Evolutionary conservation across 1,284 basidiomycete genomes (phyloP).

Genomic region (Ustilago shanxiensis): DNA sequence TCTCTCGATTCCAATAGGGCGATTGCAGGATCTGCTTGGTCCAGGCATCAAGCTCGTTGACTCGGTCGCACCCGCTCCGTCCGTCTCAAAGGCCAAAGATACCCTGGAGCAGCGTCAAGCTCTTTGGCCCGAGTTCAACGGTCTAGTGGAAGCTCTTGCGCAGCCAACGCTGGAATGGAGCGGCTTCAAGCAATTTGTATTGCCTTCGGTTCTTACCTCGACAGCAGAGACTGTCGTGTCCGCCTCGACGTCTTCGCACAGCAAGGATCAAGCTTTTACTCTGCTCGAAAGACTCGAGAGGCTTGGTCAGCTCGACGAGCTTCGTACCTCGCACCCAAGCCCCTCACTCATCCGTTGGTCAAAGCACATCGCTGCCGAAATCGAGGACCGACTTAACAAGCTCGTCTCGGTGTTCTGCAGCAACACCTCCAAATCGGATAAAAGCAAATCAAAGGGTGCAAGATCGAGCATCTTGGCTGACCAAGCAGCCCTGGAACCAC

Average conservation of each 20-base stretch:
- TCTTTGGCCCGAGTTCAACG: slow-evolving; percentile 57
- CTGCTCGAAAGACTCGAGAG: slow-evolving; percentile 59
- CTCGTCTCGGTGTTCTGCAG: slow-evolving; percentile 36
- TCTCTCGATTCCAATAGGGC: slow-evolving; percentile 58
- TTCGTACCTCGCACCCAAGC: slow-evolving; percentile 36
- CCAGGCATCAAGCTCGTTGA: slow-evolving; percentile 61
- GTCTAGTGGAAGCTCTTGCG: slow-evolving; percentile 58
- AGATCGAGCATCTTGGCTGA: slow-evolving; percentile 13
- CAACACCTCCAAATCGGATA: background rate
- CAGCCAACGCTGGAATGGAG: slow-evolving; percentile 55
- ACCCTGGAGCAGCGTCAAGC: slow-evolving; percentile 30
- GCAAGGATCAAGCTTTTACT: slow-evolving; percentile 49
- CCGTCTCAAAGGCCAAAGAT: slow-evolving; percentile 24
- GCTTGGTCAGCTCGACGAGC: slow-evolving; percentile 43
- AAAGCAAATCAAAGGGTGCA: slow-evolving; percentile 12
- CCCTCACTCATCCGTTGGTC: slow-evolving; percentile 48
- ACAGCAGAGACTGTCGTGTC: slow-evolving; percentile 51
- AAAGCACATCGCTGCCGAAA: slow-evolving; percentile 42
- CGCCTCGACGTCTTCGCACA: slow-evolving; percentile 18
- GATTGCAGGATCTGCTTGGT: slow-evolving; percentile 66
- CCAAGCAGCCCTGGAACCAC: slow-evolving; percentile 29
- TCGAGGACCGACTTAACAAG: slow-evolving; percentile 27
- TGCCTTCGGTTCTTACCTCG: slow-evolving; percentile 59
- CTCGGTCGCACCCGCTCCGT: slow-evolving; percentile 37
- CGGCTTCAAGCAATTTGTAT: slow-evolving; percentile 63